A percentile compares a stretch with the other conserved stretches of the same genome.
Conservation (phyloP, 2,329 filamentous ascomycete species). For the Xylaria sp. region DNA sequence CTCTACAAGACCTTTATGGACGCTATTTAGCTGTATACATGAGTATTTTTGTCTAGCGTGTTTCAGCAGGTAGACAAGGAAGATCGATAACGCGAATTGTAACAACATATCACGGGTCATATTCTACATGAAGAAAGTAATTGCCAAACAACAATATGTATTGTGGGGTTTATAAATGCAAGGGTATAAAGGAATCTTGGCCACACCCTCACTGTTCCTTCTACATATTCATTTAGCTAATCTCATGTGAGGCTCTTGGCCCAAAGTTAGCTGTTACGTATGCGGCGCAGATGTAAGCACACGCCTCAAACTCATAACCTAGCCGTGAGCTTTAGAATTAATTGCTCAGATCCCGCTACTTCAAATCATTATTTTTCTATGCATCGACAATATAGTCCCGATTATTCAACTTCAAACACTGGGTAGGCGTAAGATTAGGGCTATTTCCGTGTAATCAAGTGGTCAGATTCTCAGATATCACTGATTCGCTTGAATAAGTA, state of each 20-base stretch:
- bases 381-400: not conserved
- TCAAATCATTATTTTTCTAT: not conserved
- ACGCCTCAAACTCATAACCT: not conserved
- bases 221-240: no score
- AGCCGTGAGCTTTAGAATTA: not conserved
- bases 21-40: not conserved
- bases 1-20: not conserved
- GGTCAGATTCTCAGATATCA: not conserved
- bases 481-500: slow-evolving; percentile 16
- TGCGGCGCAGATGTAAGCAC: not conserved
- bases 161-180: no score
- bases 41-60: not conserved
- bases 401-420: not conserved
- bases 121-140: not conserved
- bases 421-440: not conserved
- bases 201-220: no score
- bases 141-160: not conserved
- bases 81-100: not conserved
- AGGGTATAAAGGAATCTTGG: no score
- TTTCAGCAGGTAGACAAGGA: not conserved
- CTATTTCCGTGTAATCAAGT: not conserved
- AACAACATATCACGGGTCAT: no score
- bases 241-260: not conserved
- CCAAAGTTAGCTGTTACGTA: not conserved
- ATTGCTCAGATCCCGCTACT: not conserved